These are phyloP conservation scores for Jackrogersella minutella DNA, from an alignment of 495 filamentous ascomycete species.

Conservation along the genomic window DNA sequence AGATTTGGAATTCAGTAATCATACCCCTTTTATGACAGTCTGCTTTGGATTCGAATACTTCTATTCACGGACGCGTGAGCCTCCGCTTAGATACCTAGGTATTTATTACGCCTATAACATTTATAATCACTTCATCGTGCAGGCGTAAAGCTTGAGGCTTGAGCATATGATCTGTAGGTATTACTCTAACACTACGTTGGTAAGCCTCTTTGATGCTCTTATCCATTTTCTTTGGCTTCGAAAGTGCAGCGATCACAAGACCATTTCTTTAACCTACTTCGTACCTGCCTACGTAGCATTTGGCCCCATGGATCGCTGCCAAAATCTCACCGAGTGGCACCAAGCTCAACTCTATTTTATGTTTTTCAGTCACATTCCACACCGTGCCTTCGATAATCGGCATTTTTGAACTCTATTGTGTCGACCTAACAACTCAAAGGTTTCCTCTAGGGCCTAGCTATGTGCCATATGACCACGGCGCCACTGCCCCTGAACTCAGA, in stretches of 20 bases:
- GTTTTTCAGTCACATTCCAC: neutral
- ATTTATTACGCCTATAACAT: neutral
- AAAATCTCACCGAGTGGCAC: slow-evolving; percentile 3
- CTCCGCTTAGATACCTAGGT: neutral
- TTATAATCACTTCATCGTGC: neutral
- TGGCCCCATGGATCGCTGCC: neutral
- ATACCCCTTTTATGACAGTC: slow-evolving; percentile 35
- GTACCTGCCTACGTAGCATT: neutral
- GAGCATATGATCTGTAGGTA: neutral
- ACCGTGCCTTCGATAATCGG: neutral
- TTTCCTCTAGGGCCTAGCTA: slow-evolving; percentile 4
- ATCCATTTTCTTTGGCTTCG: slow-evolving; percentile 3
- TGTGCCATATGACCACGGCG: slow-evolving; percentile 14
- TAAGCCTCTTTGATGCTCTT: neutral
- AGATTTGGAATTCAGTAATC: slow-evolving; percentile 43
- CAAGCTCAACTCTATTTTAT: slow-evolving; percentile 14
- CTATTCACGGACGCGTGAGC: neutral
- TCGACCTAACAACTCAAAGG: neutral
- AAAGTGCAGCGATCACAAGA: neutral
- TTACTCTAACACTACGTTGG: slow-evolving; percentile 2
- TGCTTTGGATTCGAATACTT: neutral
- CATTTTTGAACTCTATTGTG: slow-evolving; percentile 5
- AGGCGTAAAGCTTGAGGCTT: neutral
- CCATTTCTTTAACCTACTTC: neutral
- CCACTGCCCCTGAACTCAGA: slow-evolving; percentile 11